Percentiles rank a stretch among this genome's conserved stretches.
These are phyloP conservation scores for Tuber melanosporum DNA, from an alignment of 495 filamentous ascomycete genomes.

Conservation along the genomic window DNA sequence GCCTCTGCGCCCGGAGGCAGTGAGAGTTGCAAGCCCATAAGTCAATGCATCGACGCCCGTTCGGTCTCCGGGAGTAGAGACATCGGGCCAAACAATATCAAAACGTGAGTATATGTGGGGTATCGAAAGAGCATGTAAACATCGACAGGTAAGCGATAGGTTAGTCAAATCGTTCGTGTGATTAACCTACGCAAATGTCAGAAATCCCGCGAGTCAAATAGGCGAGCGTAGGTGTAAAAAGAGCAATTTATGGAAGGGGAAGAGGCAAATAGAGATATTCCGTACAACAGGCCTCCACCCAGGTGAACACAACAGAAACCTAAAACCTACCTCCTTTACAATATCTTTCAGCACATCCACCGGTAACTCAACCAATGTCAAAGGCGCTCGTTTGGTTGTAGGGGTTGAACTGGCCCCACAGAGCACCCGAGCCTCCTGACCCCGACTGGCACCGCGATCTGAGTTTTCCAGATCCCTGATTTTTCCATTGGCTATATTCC, in stretches of 20 bases:
- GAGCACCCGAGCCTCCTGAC: conserved; percentile 14
- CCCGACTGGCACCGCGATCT: not conserved
- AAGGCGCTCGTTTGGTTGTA: conserved; percentile 40
- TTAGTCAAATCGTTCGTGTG: conserved; percentile 83
- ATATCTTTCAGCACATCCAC: conserved; percentile 82
- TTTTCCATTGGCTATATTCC: not conserved
- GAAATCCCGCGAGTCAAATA: conserved; percentile 19
- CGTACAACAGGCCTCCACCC: not conserved
- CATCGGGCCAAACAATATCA: conserved; percentile 87
- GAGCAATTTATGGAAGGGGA: not conserved
- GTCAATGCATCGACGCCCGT: conserved; percentile 84
- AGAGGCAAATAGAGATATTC: not conserved
- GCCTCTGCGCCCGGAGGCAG: conserved; percentile 48
- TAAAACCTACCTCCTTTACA: conserved; percentile 67
- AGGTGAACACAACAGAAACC: conserved; percentile 21
- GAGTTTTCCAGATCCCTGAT: not conserved
- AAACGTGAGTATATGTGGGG: conserved; percentile 88
- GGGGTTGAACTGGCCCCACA: not conserved
- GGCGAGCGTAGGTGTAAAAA: conserved; percentile 11
- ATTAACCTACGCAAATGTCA: conserved; percentile 56
- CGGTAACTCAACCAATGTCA: conserved; percentile 68
- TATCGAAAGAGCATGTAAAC: conserved; percentile 72
- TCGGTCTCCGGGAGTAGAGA: conserved; percentile 56
- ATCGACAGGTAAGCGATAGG: conserved; percentile 73
- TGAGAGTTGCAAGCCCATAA: conserved; percentile 76